Base-by-base conservation (phyloP, 208 protist species). In the Wallacemonas sp. region DNA sequence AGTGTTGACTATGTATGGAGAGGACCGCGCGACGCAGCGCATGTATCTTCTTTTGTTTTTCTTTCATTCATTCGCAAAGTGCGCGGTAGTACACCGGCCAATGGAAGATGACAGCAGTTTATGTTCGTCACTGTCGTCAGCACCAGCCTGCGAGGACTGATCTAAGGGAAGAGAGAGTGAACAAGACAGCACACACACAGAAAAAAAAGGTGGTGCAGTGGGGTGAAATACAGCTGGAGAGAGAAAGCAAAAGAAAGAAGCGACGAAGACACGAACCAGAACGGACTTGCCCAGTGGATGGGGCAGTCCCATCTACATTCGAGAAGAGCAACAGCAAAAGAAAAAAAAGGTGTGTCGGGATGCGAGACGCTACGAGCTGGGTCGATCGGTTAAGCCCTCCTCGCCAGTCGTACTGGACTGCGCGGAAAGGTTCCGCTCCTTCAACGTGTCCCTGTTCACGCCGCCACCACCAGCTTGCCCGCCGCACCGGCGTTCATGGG, bases 241-340 rank as follows among this genome's bases (percentile, higher is more conserved):
- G 15, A 46, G 0, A 12, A 68, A 46, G 42, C 66, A 59, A 66
- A 66, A 66, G 63, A 66, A 66, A 24, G 42, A 34, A 21, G 41
- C 46, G 8, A 9, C 19, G 33, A n/a, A 54, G 6, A 24, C 19
- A 22, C 44, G 22, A 26, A 22, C 44, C 12, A 27, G 27, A 10
- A 54, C 46, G 53, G 19, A 64, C 30, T 33, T n/a, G n/a, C n/a
- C n/a, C n/a, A n/a, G n/a, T n/a, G n/a, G n/a, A n/a, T n/a, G n/a
- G n/a, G n/a, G n/a, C n/a, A n/a, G n/a, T n/a, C n/a, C n/a, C n/a
- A n/a, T n/a, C n/a, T n/a, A n/a, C n/a, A n/a, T n/a, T n/a, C n/a
- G n/a, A n/a, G n/a, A n/a, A n/a, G n/a, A n/a, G n/a, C n/a, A n/a
- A n/a, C n/a, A n/a, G n/a, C n/a, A n/a, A n/a, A n/a, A n/a, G n/a